Conservation (phyloP, 192 early-diverging fungal genomes). For the Podila verticillata region DNA sequence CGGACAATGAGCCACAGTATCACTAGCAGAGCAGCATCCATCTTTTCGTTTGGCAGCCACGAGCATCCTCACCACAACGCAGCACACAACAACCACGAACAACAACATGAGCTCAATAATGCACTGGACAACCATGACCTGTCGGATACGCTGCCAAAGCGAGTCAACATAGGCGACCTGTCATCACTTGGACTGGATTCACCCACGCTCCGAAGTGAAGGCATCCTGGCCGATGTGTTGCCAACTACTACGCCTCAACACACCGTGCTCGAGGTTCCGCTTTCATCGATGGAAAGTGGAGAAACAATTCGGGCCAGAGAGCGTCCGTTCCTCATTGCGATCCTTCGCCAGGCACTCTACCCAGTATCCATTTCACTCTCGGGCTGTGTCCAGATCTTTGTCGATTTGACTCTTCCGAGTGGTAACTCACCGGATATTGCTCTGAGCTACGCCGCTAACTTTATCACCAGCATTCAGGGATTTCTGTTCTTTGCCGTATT, state of each 20-base stretch:
- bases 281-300: background rate
- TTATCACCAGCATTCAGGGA: constrained; percentile 38
- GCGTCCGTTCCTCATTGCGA: constrained; percentile 21
- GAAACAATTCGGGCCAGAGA: constrained; percentile 9
- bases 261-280: background rate
- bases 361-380: constrained; percentile 35
- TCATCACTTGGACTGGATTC: constrained; percentile 1
- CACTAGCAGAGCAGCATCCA: constrained; percentile 4
- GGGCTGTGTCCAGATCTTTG: constrained; percentile 42
- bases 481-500: constrained; percentile 46
- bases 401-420: constrained; percentile 15
- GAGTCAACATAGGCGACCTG: background rate
- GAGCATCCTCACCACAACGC: background rate
- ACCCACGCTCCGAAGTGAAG: constrained; percentile 9
- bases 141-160: background rate
- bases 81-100: constrained; percentile 1
- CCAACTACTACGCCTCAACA: background rate
- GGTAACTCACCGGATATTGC: background rate
- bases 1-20: constrained; percentile 15
- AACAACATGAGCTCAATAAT: background rate
- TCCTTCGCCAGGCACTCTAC: constrained; percentile 41
- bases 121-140: background rate
- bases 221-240: background rate
- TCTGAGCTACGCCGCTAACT: constrained; percentile 15
- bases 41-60: constrained; percentile 10